A percentile compares a stretch with the other conserved stretches of the same genome.
Evolutionary conservation across 139 green algal genomes (phyloP).

Genomic region (Chara braunii): DNA sequence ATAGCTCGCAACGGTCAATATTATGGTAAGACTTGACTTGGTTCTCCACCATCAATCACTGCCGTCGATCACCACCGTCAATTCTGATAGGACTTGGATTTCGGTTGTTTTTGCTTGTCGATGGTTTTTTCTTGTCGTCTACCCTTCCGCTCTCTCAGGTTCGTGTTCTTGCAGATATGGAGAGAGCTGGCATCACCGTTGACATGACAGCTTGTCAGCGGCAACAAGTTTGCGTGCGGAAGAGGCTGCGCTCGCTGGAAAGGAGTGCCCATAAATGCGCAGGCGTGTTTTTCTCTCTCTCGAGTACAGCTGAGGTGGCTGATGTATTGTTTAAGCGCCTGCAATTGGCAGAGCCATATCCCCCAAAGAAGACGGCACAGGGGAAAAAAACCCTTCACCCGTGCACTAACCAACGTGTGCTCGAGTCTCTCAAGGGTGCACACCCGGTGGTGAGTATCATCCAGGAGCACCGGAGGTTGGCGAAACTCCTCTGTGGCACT

Average conservation of each 20-base stretch:
- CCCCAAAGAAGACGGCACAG: background rate
- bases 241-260: conserved; percentile 14
- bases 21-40: too few species aligned
- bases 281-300: conserved; percentile 12
- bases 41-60: too few species aligned
- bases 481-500: conserved; percentile 10
- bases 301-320: conserved; percentile 5
- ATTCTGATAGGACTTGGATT: too few species aligned
- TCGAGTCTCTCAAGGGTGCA: conserved; percentile 15
- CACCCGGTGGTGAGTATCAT: conserved; percentile 10
- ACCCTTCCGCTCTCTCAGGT: conserved; percentile 1
- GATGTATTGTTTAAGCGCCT: conserved; percentile 13
- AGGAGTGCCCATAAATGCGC: background rate
- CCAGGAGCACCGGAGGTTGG: conserved; percentile 14
- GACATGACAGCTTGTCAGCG: conserved; percentile 6
- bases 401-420: conserved; percentile 11
- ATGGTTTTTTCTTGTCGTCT: background rate
- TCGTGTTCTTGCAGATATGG: conserved; percentile 19
- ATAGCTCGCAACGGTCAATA: too few species aligned
- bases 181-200: conserved; percentile 18
- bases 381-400: too few species aligned
- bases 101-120: too few species aligned
- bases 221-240: background rate
- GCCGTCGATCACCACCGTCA: too few species aligned
- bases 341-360: conserved; percentile 10